Conservation (phyloP, 306 rosid genomes). For the Spatholobus suberectus region DNA sequence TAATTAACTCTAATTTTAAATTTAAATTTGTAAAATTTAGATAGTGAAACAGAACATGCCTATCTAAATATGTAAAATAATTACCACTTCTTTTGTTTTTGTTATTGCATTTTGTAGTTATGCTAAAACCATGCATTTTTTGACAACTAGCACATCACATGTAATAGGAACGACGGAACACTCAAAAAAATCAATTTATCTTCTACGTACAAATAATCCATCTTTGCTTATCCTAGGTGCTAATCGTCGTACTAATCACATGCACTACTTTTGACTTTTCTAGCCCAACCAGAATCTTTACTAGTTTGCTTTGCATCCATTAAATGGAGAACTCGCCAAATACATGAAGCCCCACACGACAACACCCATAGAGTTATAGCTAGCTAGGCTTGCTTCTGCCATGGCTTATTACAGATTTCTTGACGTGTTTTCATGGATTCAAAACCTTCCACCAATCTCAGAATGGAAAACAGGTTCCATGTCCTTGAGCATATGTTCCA, state of each 20-base stretch:
- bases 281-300: constrained; percentile 45
- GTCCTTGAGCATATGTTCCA: constrained; percentile 57
- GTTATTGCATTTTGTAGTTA: not conserved
- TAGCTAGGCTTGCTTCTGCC: constrained; percentile 18
- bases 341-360: not conserved
- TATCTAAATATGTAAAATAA: not conserved
- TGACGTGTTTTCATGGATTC: constrained; percentile 77
- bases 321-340: constrained; percentile 39
- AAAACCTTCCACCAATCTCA: constrained; percentile 72
- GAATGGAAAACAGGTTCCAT: constrained; percentile 70
- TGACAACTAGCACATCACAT: not conserved
- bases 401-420: constrained; percentile 71
- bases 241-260: constrained; percentile 35
- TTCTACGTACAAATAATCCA: constrained; percentile 42
- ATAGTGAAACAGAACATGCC: not conserved
- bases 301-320: constrained; percentile 40
- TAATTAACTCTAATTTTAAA: not conserved
- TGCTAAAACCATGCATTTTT: constrained; percentile 13
- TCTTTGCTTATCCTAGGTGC: constrained; percentile 36
- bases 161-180: not conserved
- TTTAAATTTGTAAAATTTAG: not conserved
- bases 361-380: not conserved
- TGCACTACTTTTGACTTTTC: constrained; percentile 53
- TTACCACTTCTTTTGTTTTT: not conserved
- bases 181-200: constrained; percentile 19